A percentile compares a stretch with the other conserved stretches of the same genome.
phyloP scores from a whole-genome alignment of 495 filamentous ascomycete genomes.

The Poronia punctata region DNA sequence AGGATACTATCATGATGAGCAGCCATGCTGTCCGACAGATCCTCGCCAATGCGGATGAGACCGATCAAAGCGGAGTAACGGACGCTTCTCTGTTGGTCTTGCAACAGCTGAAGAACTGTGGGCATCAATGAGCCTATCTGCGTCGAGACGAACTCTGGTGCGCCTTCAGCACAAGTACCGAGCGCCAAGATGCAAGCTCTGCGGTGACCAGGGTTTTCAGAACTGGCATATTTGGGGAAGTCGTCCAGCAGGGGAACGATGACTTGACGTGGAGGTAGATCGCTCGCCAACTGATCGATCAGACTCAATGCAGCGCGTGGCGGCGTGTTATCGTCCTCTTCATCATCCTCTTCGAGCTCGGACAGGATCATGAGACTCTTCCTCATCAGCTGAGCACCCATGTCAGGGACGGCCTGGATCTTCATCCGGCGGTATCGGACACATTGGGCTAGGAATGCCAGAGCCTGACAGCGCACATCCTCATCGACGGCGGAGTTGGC shows the following conservation, averaged over 20 bases:
- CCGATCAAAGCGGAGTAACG: conserved; percentile 79
- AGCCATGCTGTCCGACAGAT: conserved; percentile 81
- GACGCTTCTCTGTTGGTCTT: conserved; percentile 74
- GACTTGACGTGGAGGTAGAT: conserved; percentile 87
- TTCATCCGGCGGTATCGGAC: conserved; percentile 91
- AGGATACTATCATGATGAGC: conserved; percentile 77
- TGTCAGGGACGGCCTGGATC: conserved; percentile 69
- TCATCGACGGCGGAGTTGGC: conserved; percentile 67
- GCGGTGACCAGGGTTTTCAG: conserved; percentile 64
- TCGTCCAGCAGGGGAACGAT: conserved; percentile 85
- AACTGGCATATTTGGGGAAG: conserved; percentile 72
- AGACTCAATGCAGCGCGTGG: conserved; percentile 78
- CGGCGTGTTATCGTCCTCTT: conserved; percentile 90
- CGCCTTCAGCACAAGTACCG: conserved; percentile 92
- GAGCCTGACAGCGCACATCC: conserved; percentile 79
- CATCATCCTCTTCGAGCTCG: conserved; percentile 70
- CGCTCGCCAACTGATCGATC: conserved; percentile 79
- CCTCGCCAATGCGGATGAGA: conserved; percentile 83
- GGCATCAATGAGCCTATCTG: conserved; percentile 84
- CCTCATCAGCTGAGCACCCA: conserved; percentile 78
- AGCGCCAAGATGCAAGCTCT: conserved; percentile 87
- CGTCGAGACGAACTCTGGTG: conserved; percentile 89
- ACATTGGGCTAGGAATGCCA: conserved; percentile 88
- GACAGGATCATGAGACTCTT: conserved; percentile 82
- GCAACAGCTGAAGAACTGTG: conserved; percentile 73